Evolutionary conservation across 176 grass and related monocot species (phyloP), one percentile per base, ranked within the genome.

Genomic region (Puya raimondii): DNA sequence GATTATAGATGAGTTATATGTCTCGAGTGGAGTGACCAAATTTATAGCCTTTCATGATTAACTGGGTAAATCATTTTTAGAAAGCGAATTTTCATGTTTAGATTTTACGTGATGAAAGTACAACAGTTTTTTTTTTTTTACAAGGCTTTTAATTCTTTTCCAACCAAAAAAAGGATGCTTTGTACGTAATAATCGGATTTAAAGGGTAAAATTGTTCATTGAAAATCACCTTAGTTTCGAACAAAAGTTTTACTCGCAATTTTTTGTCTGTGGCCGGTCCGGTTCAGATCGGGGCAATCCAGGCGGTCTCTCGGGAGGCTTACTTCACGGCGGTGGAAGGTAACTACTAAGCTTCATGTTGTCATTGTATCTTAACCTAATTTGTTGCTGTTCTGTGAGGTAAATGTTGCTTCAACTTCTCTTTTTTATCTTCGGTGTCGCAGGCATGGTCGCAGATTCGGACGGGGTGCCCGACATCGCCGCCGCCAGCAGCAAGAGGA

Each of bases 271-370:
- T 69, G 48, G 9, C 20, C 29, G 2, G 23, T 29, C 10, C 1
- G 12, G 15, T 72, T 47, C 23, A 97, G 89, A 97, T 92, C 61
- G 89, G 93, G 12, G 89, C 86, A 21, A 77, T 87, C 1, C 89
- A 90, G 79, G 89, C 93, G 42, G 79, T 87, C 42, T 70, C 93
- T 3, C 76, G 89, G 27, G 89, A 97, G 48, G 88, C 81, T 0
- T 97, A 97, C 79, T 83, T 87, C 71, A 87, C 83, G 77, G 81
- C 86, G 0, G 29, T 75, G 10, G 89, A 97, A 72, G 81, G 93
- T 84, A 65, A 68, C 23, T 1, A 23, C 33, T 50, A 1, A n/a
- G 12, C 54, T 58, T 20, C 15, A 3, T 9, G 6, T 26, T n/a
- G 16, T 1, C 65, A 23, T 50, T 48, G 51, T 42, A 3, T 6